Percentiles rank a stretch among this genome's conserved stretches.
These are phyloP conservation scores for Zygosaccharomyces rouxii DNA, from an alignment of 805 yeast species.

Conservation along the genomic window DNA sequence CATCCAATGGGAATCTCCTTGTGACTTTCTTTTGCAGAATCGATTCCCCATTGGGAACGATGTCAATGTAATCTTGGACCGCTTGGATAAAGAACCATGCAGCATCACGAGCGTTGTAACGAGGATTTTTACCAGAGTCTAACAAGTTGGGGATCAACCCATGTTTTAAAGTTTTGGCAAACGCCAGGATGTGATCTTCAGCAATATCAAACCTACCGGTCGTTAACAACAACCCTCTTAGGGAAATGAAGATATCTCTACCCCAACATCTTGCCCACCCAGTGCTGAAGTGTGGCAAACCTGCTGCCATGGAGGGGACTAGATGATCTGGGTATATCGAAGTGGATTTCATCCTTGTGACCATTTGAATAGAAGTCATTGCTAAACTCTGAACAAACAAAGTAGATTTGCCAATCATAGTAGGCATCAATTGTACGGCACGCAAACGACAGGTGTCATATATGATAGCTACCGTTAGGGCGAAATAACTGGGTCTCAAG, in stretches of 20 bases:
- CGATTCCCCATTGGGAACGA: constrained; percentile 63
- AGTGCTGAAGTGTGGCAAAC: constrained; percentile 87
- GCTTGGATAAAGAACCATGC: constrained; percentile 91
- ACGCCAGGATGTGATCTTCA: constrained; percentile 71
- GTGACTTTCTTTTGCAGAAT: constrained; percentile 68
- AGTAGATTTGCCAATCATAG: constrained; percentile 55
- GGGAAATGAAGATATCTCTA: constrained; percentile 85
- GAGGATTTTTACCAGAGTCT: constrained; percentile 89
- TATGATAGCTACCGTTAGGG: constrained; percentile 73
- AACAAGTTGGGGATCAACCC: constrained; percentile 90
- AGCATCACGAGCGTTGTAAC: constrained; percentile 95
- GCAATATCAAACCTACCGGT: constrained; percentile 81
- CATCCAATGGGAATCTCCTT: constrained; percentile 88
- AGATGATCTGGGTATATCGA: constrained; percentile 62
- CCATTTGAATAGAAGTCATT: constrained; percentile 81
- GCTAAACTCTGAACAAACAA: constrained; percentile 76
- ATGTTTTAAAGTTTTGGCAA: constrained; percentile 88
- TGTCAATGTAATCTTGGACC: constrained; percentile 72
- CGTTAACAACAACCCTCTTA: constrained; percentile 74
- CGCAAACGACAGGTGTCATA: constrained; percentile 75
- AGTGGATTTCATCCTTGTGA: constrained; percentile 66
- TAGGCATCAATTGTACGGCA: constrained; percentile 55
- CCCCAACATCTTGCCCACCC: constrained; percentile 99
- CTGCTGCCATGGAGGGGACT: constrained; percentile 86
- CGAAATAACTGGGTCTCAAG: constrained; percentile 81